Percentiles rank a stretch among this genome's conserved stretches.
Conservation (phyloP, 2,329 filamentous ascomycete species). For the Colletotrichum somersetense region DNA sequence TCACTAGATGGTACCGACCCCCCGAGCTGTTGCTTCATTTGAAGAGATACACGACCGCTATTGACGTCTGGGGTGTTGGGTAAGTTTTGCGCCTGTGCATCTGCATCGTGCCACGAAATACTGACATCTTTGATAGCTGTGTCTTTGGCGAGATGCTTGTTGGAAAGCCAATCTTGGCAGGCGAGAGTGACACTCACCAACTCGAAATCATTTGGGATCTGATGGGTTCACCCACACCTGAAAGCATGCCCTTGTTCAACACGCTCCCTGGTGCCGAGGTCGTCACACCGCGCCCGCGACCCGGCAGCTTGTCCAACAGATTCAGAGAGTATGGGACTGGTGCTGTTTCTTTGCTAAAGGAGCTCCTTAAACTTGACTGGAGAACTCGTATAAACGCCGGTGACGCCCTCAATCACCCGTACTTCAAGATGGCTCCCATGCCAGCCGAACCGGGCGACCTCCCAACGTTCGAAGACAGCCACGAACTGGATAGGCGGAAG, state of each 20-base stretch:
- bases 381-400: constrained; percentile 89
- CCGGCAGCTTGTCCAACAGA: constrained; percentile 75
- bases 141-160: constrained; percentile 98
- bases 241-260: constrained; percentile 93
- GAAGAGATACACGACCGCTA: constrained; percentile 93
- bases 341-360: constrained; percentile 83
- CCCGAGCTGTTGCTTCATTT: constrained; percentile 92
- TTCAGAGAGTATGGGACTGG: constrained; percentile 82
- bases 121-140: constrained; percentile 69
- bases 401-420: constrained; percentile 91
- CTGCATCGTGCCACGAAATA: constrained; percentile 17
- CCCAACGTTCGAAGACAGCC: constrained; percentile 93
- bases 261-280: constrained; percentile 84
- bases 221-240: constrained; percentile 88
- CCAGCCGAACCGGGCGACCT: constrained; percentile 88
- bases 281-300: constrained; percentile 71
- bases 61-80: constrained; percentile 99
- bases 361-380: constrained; percentile 92
- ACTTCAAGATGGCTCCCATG: constrained; percentile 83
- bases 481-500: constrained; percentile 94
- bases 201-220: constrained; percentile 94
- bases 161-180: constrained; percentile 90
- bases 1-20: constrained; percentile 96
- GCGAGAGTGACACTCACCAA: constrained; percentile 90
- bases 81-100: constrained; percentile 58